Evolutionary conservation across 768 basidiomycete species (phyloP).

Genomic region (Mycena belliarum): DNA sequence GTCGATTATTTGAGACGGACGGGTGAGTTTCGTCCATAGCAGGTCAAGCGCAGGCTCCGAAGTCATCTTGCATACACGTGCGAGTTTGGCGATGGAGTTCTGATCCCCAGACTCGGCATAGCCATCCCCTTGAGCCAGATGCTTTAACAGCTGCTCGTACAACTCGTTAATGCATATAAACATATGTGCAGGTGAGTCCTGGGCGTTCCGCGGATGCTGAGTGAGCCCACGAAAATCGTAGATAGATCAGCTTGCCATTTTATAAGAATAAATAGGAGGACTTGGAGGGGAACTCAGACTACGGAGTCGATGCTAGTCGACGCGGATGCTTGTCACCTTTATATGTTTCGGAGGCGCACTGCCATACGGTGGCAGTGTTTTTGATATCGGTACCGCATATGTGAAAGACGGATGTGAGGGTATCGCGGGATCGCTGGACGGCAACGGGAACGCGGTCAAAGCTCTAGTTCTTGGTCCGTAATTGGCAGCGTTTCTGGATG

Average conservation of each 20-base stretch:
- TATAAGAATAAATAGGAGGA: neutral
- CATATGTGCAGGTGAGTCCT: neutral
- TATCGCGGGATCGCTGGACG: too few species aligned
- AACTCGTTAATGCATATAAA: neutral
- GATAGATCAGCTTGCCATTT: neutral
- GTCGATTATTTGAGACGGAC: neutral
- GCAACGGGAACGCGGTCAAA: too few species aligned
- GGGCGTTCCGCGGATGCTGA: neutral
- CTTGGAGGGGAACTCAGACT: too few species aligned
- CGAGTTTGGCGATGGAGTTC: neutral
- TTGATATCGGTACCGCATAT: too few species aligned
- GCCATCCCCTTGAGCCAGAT: neutral
- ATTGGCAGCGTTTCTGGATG: too few species aligned
- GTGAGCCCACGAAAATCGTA: neutral
- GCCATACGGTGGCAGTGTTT: too few species aligned
- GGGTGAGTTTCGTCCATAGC: neutral
- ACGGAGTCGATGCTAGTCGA: too few species aligned
- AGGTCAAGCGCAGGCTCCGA: conserved; percentile 4
- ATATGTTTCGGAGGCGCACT: too few species aligned
- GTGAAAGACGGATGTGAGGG: too few species aligned
- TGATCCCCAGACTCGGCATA: neutral
- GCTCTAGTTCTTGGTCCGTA: too few species aligned
- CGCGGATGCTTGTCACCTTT: too few species aligned
- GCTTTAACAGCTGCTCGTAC: neutral
- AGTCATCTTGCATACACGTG: conserved; percentile 1